Percentiles rank a stretch among this genome's conserved stretches.
phyloP scores from a whole-genome alignment of 164 flowering plant species.

The Chloranthus sessilifolius region DNA sequence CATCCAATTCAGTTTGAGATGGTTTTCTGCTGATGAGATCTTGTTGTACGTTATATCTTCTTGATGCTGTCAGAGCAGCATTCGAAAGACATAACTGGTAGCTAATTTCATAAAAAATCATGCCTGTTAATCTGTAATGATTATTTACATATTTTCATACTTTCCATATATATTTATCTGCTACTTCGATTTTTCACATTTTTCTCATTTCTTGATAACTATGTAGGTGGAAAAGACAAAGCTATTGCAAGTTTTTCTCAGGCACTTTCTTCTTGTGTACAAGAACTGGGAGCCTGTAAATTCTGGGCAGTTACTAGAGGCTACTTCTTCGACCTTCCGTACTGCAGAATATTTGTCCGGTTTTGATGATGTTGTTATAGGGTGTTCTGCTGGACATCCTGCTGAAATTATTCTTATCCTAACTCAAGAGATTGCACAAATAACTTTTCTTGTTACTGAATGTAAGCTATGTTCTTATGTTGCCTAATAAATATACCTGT shows the following conservation, averaged over 20 bases:
- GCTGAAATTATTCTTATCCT: slow-evolving; percentile 57
- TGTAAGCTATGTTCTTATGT: slow-evolving; percentile 47
- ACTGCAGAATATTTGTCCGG: slow-evolving; percentile 28
- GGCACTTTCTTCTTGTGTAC: slow-evolving; percentile 64
- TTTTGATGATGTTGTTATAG: slow-evolving; percentile 41
- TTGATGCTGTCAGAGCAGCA: too few species aligned
- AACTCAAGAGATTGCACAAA: slow-evolving; percentile 48
- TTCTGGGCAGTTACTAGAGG: slow-evolving; percentile 36
- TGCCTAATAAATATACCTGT: slow-evolving; percentile 1
- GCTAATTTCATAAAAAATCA: too few species aligned
- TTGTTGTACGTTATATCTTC: too few species aligned
- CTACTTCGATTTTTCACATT: background rate
- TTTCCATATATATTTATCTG: slow-evolving; percentile 1
- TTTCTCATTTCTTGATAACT: background rate
- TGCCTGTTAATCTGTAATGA: too few species aligned
- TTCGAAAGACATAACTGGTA: too few species aligned
- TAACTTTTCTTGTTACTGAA: slow-evolving; percentile 52
- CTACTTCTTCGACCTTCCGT: slow-evolving; percentile 23
- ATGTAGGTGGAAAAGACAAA: slow-evolving; percentile 68
- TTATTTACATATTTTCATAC: too few species aligned
- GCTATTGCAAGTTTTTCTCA: slow-evolving; percentile 60
- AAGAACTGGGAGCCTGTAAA: slow-evolving; percentile 73
- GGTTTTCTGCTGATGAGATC: too few species aligned
- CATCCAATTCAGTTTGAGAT: too few species aligned
- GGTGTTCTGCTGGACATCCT: slow-evolving; percentile 91